Conservation (phyloP, 139 green algal genomes). For the Monoraphidium neglectum region DNA sequence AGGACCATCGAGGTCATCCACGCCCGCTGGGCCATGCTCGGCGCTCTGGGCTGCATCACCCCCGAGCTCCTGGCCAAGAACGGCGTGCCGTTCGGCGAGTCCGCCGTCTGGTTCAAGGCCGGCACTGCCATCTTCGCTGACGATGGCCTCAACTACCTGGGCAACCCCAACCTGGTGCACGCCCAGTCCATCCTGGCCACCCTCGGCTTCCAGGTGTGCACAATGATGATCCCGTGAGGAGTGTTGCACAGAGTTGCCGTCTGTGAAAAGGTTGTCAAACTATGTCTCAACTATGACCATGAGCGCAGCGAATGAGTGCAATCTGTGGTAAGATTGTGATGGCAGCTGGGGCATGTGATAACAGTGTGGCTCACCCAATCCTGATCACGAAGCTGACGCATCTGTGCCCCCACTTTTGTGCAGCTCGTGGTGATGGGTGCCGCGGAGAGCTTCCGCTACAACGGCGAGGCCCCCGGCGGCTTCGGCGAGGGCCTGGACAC, state of each 20-base stretch:
- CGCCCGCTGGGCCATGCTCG: constrained; percentile 81
- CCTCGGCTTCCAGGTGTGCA: constrained; percentile 80
- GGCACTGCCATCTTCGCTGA: constrained; percentile 76
- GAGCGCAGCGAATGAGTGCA: neutral
- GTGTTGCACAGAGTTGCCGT: too few species aligned
- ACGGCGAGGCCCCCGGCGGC: constrained; percentile 82
- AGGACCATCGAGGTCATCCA: constrained; percentile 70
- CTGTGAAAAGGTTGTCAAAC: neutral
- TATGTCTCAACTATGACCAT: neutral
- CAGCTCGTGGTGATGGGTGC: constrained; percentile 85
- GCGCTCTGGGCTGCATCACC: constrained; percentile 54
- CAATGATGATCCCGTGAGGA: too few species aligned
- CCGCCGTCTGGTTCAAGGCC: constrained; percentile 91
- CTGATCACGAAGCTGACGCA: neutral
- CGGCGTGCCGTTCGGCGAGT: constrained; percentile 57
- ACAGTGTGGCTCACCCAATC: neutral
- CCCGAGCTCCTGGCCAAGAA: constrained; percentile 55
- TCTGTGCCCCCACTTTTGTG: neutral
- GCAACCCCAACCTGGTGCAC: constrained; percentile 79
- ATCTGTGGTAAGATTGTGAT: neutral
- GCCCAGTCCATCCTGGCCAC: constrained; percentile 91
- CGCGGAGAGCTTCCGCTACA: constrained; percentile 90
- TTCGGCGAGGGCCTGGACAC: constrained; percentile 74
- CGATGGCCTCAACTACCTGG: constrained; percentile 81
- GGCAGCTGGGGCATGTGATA: neutral